Base-by-base conservation (phyloP, 345 rosid species). In the Gossypium australe region DNA sequence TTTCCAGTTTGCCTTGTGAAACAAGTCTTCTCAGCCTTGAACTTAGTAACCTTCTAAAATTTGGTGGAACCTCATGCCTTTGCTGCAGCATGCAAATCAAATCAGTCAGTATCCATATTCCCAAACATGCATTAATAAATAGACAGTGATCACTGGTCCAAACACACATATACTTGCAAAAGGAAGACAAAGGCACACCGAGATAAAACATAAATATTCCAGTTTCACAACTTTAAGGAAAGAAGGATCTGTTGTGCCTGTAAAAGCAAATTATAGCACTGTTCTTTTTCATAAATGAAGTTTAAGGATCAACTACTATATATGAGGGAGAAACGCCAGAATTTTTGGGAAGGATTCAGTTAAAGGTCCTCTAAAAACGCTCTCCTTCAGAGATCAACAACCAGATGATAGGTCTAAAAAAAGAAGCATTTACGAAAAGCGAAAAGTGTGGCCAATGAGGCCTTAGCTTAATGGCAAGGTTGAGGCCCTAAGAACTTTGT, bases 1-100 rank as follows among this genome's bases (percentile, higher is more conserved):
- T 89, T 84, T 85, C 87, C 16, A 90, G 84, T 84, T 89, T 93
- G 49, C 88, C 87, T 79, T 89, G 90, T 18, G 82, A 78, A 75
- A 89, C 93, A 74, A 93, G 92, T 78, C 90, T 86, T 78, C 94
- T 86, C 82, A 90, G 84, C 77, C 88, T 93, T 79, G 90, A 84
- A 83, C 89, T 77, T 60, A 90, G 74, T 22, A 79, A 53, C 84
- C 89, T 84, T 77, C 89, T 85, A 74, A 93, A 93, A 78, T 87
- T 86, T 75, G 72, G 79, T 25, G 92, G 93, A 72, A 84, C 84
- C 72, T 85, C 87, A 24, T 84, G 87, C 82, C 84, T 86, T 87
- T 85, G 82, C 86, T 90, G 91, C 88, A 78, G 38, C 60, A 69
- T 52, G 25, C 10, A 20, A 69, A 69, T n/a, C 45, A n/a, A 52